Base-by-base conservation (phyloP, 192 early-diverging fungal species). In the Podila clonocystis region DNA sequence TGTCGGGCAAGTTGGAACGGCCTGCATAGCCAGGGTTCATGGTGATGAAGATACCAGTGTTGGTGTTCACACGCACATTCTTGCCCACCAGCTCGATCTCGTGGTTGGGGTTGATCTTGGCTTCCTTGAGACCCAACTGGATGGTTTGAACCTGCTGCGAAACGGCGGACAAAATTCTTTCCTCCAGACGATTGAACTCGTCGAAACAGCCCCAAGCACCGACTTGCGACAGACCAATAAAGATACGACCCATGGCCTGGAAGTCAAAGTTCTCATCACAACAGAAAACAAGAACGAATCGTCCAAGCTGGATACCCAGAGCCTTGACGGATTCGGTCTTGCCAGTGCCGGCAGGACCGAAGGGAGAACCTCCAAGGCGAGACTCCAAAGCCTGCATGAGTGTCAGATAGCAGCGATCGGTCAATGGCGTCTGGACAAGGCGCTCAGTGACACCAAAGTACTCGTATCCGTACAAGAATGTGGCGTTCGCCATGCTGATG, bases 201-300 rank as follows among this genome's bases (percentile, higher is more conserved):
- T 99, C 98, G 82, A 98, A 99, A 86, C 97, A 97, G 67, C 98
- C 98, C 97, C 97, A 99, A 0, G 97, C 98, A 50, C 98, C 98
- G 17, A 99, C 99, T 82, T 97, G 96, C 83, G 94, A 98, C 70
- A 99, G 89, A 66, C 98, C 98, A 71, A 99, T 92, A 82, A 99
- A 99, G 69, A 99, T 99, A 76, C 99, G 95, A 52, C 99, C 99
- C 97, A 99, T 99, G 31, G 99, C 97, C 80, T 99, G 97, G 89
- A 99, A 99, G 85, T 99, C 99, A 88, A 99, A 99, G 74, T 94
- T 98, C 87, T 99, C 99, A 76, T 99, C 99, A 86, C 99, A 99
- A 87, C 99, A 99, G 80, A 99, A 99, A 36, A 99, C 99, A 65
- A 99, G 94, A 29, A 96, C 95, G 82, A 98, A 98, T 29, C 98